Evolutionary conservation across 1,284 basidiomycete genomes (phyloP).

Genomic region (Microbotryum lychnidis-dioicae): DNA sequence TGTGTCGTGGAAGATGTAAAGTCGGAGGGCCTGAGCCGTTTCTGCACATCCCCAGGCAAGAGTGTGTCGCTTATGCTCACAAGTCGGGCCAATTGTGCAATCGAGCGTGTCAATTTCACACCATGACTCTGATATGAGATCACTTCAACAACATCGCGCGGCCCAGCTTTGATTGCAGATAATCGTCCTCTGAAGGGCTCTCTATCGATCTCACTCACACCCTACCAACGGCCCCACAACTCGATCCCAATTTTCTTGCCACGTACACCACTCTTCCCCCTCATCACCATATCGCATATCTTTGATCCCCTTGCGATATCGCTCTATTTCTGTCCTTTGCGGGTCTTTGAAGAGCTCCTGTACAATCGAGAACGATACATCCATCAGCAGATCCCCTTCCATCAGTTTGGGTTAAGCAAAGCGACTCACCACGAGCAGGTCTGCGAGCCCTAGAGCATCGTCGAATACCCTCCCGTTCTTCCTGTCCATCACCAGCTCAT

Average conservation of each 20-base stretch:
- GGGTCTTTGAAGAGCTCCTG: constrained; percentile 58
- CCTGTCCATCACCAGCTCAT: constrained; percentile 76
- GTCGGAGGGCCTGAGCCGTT: no score
- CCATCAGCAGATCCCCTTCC: background rate
- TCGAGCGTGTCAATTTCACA: no score
- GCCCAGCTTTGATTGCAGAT: no score
- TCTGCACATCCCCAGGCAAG: no score
- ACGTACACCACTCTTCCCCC: constrained; percentile 57
- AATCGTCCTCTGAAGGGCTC: no score
- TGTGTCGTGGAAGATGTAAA: no score
- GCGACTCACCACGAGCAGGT: constrained; percentile 49
- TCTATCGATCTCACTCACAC: no score
- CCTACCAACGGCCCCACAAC: constrained; percentile 56
- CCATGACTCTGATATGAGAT: no score
- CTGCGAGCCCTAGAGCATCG: constrained; percentile 58
- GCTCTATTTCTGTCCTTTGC: constrained; percentile 40
- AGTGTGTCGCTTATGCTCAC: no score
- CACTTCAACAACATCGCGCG: no score
- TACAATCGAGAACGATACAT: background rate
- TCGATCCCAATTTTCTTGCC: constrained; percentile 75
- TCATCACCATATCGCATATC: constrained; percentile 15
- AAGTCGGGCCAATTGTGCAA: no score
- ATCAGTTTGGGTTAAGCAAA: background rate
- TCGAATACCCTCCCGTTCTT: constrained; percentile 74
- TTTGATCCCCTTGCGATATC: constrained; percentile 18